Evolutionary conservation across 2,329 filamentous ascomycete genomes (phyloP).

Genomic region (Colletotrichum sublineola): DNA sequence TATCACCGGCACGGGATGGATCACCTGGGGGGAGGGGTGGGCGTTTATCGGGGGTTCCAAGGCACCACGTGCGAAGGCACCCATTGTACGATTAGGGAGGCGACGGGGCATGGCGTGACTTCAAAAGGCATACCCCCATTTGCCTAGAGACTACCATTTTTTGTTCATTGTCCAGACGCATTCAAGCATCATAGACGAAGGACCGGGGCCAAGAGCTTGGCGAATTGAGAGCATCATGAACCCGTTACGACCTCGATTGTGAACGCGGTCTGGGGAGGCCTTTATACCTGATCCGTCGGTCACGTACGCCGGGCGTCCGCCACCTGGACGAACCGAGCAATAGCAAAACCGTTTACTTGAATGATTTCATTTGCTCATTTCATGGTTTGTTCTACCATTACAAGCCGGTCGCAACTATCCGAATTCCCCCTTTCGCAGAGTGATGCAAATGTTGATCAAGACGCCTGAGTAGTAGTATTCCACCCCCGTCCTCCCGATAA

Average conservation of each 20-base stretch:
- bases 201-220: slow-evolving; percentile 27
- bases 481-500: slow-evolving; percentile 41
- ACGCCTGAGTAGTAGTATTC: slow-evolving; percentile 45
- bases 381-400: slow-evolving; percentile 44
- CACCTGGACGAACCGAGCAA: background rate
- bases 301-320: background rate
- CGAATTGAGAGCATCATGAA: slow-evolving; percentile 32
- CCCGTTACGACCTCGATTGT: background rate
- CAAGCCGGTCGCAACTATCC: slow-evolving; percentile 45
- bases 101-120: slow-evolving; percentile 13
- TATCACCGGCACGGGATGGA: slow-evolving; percentile 36
- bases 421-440: slow-evolving; percentile 44
- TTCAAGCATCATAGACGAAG: slow-evolving; percentile 33
- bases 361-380: slow-evolving; percentile 45
- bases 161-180: slow-evolving; percentile 28
- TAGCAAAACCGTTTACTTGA: slow-evolving; percentile 28
- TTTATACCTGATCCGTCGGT: background rate
- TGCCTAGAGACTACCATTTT: slow-evolving; percentile 22
- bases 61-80: slow-evolving; percentile 33
- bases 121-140: slow-evolving; percentile 19
- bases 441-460: slow-evolving; percentile 46
- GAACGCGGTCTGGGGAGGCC: background rate
- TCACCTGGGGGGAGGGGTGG: slow-evolving; percentile 9
- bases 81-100: slow-evolving; percentile 39
- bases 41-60: slow-evolving; percentile 39